These are phyloP conservation scores for Leishmania amazonensis DNA, from an alignment of 208 protist species.

Conservation along the genomic window DNA sequence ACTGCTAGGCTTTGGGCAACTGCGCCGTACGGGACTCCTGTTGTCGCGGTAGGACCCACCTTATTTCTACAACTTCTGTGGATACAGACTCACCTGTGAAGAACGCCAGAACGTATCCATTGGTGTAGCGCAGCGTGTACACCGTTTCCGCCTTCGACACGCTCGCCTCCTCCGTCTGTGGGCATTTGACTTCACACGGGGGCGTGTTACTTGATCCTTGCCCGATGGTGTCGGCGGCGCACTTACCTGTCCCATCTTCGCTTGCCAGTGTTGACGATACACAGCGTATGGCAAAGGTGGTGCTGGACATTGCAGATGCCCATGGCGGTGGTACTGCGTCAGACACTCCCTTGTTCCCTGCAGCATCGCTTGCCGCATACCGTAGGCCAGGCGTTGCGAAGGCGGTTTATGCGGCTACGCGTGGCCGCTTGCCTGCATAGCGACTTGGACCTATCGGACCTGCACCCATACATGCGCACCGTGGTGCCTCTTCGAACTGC, in stretches of 20 bases:
- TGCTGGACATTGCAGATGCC: background rate
- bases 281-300: no score
- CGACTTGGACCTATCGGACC: constrained; percentile 9
- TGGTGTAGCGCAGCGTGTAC: background rate
- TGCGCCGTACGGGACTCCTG: background rate
- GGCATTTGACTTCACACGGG: constrained; percentile 38
- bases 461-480: constrained; percentile 2
- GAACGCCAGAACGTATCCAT: constrained; percentile 15
- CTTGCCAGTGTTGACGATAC: background rate
- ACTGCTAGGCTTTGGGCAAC: background rate
- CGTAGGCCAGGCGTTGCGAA: constrained; percentile 16
- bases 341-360: background rate
- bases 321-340: background rate
- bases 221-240: constrained; percentile 27
- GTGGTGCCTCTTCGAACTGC: background rate
- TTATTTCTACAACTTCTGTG: constrained; percentile 49
- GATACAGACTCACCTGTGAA: constrained; percentile 52
- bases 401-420: constrained; percentile 26
- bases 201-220: constrained; percentile 43
- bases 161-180: constrained; percentile 35
- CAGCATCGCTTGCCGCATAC: constrained; percentile 8
- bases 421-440: constrained; percentile 13
- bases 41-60: constrained; percentile 1
- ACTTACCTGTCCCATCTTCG: constrained; percentile 19
- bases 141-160: constrained; percentile 25